These are phyloP conservation scores for Sugiyamaella floridensis DNA, from an alignment of 805 yeast genomes.

Conservation along the genomic window DNA sequence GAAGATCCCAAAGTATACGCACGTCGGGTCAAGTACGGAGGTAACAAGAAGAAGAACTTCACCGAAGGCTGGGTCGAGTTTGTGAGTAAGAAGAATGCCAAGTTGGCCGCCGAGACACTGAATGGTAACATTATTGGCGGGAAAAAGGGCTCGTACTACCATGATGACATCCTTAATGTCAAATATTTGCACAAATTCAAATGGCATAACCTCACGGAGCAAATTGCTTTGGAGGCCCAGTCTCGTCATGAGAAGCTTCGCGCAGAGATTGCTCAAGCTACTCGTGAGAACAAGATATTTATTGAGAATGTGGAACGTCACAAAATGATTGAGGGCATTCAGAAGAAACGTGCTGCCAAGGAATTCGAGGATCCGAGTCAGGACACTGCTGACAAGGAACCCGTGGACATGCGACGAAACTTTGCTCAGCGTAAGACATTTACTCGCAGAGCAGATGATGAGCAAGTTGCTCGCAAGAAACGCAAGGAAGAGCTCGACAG, in stretches of 20 bases:
- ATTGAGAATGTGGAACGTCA: conserved; percentile 79
- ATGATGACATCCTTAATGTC: conserved; percentile 89
- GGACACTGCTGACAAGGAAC: conserved; percentile 18
- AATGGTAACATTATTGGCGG: conserved; percentile 92
- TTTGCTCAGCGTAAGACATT: conserved; percentile 68
- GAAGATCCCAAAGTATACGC: conserved; percentile 64
- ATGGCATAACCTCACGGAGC: conserved; percentile 92
- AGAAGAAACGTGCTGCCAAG: conserved; percentile 40
- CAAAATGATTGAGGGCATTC: conserved; percentile 67
- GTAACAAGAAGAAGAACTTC: conserved; percentile 80
- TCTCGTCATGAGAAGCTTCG: conserved; percentile 80
- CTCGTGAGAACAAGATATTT: conserved; percentile 76
- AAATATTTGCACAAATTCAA: conserved; percentile 88
- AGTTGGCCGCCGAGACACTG: conserved; percentile 74
- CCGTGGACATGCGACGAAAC: conserved; percentile 42
- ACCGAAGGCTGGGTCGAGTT: conserved; percentile 98
- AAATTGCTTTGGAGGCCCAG: conserved; percentile 84
- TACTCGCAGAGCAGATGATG: conserved; percentile 64
- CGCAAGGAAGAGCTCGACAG: conserved; percentile 16
- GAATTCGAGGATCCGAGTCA: conserved; percentile 19
- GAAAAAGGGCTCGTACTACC: conserved; percentile 79
- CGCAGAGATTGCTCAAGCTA: conserved; percentile 84
- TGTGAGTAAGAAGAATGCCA: conserved; percentile 75
- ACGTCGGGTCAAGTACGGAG: conserved; percentile 74
- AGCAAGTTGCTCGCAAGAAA: conserved; percentile 47